Evolutionary conservation across 2,329 filamentous ascomycete genomes (phyloP).

Genomic region (Cladosporium sphaerospermum): DNA sequence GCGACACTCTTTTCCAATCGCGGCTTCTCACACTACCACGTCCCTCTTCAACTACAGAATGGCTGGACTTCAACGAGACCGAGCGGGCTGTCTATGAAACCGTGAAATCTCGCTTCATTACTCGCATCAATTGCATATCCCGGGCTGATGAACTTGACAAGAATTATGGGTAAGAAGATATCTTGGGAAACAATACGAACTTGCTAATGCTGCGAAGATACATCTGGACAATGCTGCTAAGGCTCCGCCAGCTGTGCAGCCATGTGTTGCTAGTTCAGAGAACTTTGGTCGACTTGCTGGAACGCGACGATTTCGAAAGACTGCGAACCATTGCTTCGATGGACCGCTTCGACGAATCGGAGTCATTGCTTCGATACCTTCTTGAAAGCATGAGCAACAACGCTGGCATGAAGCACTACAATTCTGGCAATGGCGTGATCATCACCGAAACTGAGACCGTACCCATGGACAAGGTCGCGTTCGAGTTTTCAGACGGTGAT

Average conservation of each 20-base stretch:
- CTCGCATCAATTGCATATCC: constrained; percentile 35
- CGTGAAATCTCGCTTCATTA: constrained; percentile 28
- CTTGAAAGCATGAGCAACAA: constrained; percentile 16
- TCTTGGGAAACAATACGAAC: too few species aligned
- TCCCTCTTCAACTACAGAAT: constrained; percentile 36
- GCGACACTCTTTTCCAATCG: constrained; percentile 46
- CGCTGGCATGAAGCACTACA: not conserved
- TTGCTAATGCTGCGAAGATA: constrained; percentile 19
- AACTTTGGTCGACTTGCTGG: constrained; percentile 40
- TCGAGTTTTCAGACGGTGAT: not conserved
- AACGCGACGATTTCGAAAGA: constrained; percentile 39
- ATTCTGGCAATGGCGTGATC: not conserved
- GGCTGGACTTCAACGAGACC: constrained; percentile 45
- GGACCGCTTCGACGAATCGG: not conserved
- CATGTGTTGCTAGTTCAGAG: constrained; percentile 45
- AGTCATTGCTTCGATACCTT: not conserved
- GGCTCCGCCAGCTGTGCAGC: constrained; percentile 46
- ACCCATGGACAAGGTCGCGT: not conserved
- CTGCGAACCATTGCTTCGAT: constrained; percentile 24
- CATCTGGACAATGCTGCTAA: constrained; percentile 43
- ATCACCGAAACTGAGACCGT: not conserved
- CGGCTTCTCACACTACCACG: constrained; percentile 50
- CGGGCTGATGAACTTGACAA: constrained; percentile 3
- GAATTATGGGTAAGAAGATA: constrained; percentile 21
- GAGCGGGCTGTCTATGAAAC: constrained; percentile 48